Evolutionary conservation across 2,329 filamentous ascomycete genomes (phyloP), one percentile per base, ranked within the genome.

Genomic region (Diaporthe amygdali): DNA sequence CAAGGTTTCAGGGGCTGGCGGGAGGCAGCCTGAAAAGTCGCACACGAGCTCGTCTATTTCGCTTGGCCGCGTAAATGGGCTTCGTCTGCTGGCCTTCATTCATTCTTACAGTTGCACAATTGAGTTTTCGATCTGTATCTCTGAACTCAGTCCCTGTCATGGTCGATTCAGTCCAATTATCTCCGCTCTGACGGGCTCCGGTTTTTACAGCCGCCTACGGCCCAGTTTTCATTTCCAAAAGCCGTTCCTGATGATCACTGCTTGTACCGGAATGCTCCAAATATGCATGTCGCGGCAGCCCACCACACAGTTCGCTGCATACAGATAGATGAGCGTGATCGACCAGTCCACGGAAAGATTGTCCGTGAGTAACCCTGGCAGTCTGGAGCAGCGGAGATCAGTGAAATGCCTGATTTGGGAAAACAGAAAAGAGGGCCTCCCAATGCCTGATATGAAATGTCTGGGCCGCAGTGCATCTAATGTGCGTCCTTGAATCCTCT

Each of bases 241-340:
- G 41, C 37, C 66, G 39, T 44, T 55, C 66, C 41, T 39, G 52
- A 47, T 41, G 66, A 68, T 68, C 66, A 56, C 66, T 59, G 52
- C 51, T 63, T 32, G 27, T 32, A 34, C 27, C 9, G 22, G 51
- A n/a, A n/a, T n/a, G n/a, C n/a, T 55, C 37, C 25, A 20, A 22
- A 22, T n/a, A 9, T 14, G 51, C 34, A 30, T 22, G n/a, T 66
- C 41, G 22, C 10, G 8, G 15, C 27, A n/a, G 22, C 27, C 32
- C 41, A 34, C 34, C 12, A 44, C n/a, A 37, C 55, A 59, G 55
- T 20, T n/a, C 17, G 14, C 55, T 25, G 37, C 22, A 44, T 47
- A 22, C 41, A 63, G 27, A 63, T 17, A 63, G 56, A 63, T 47
- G 56, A 34, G 25, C 56, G 30, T 47, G 56, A 47, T 63, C 56